A percentile compares a stretch with the other conserved stretches of the same genome.
Conservation (phyloP, 2,329 filamentous ascomycete species). For the Didymella exigua region DNA sequence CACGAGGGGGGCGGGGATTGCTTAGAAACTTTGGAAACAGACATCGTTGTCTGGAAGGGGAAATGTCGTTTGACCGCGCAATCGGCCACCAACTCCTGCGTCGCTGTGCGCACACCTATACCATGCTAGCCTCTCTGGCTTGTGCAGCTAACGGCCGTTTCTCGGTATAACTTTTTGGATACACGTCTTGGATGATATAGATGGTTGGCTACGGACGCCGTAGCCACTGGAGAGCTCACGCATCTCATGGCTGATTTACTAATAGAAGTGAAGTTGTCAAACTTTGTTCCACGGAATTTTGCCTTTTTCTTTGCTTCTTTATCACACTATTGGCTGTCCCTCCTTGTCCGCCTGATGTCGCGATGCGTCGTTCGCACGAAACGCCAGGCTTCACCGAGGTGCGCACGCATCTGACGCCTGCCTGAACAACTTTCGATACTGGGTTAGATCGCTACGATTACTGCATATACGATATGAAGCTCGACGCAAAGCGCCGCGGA, state of each 20-base stretch:
- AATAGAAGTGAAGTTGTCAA: constrained; percentile 14
- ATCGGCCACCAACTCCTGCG: constrained; percentile 5
- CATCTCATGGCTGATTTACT: constrained; percentile 15
- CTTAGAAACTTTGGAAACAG: constrained; percentile 4
- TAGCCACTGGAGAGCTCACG: constrained; percentile 12
- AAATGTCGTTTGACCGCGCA: constrained; percentile 7
- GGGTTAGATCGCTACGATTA: not conserved
- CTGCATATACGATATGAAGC: not conserved
- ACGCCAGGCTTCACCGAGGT: not conserved
- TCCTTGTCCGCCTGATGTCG: not conserved
- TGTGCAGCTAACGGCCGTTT: constrained; percentile 21
- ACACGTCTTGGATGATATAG: constrained; percentile 19
- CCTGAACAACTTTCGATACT: not conserved
- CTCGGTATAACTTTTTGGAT: constrained; percentile 14
- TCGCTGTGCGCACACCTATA: constrained; percentile 11
- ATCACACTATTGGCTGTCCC: not conserved
- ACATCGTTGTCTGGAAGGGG: constrained; percentile 5
- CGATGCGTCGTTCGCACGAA: not conserved
- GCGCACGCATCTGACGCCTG: not conserved
- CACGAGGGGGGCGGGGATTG: constrained; percentile 3
- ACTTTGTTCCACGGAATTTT: constrained; percentile 1
- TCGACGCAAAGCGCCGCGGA: not conserved
- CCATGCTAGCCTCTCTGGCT: constrained; percentile 17
- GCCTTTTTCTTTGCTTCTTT: not conserved
- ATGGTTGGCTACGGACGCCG: constrained; percentile 23